Percentiles rank a stretch among this genome's conserved stretches.
These are phyloP conservation scores for Phytophthora cactorum DNA, from an alignment of 352 stramenopile genomes.

Conservation along the genomic window DNA sequence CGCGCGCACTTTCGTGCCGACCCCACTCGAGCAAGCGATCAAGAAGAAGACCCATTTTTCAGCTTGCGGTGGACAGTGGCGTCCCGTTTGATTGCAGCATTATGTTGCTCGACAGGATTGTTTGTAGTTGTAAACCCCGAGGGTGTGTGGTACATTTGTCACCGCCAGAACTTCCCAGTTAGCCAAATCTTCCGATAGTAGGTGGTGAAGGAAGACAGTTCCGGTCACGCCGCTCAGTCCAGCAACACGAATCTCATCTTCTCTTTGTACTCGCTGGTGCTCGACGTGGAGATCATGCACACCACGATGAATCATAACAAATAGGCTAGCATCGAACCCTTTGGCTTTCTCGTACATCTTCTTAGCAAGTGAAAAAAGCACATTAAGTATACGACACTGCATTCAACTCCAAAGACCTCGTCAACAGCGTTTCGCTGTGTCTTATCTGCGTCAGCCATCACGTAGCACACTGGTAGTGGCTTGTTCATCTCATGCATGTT, in stretches of 20 bases:
- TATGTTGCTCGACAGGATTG: slow-evolving; percentile 8
- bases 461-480: slow-evolving; percentile 4
- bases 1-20: background rate
- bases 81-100: slow-evolving; percentile 8
- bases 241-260: background rate
- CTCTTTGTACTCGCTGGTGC: background rate
- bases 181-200: background rate
- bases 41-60: slow-evolving; percentile 6
- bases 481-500: slow-evolving; percentile 2
- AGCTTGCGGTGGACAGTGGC: slow-evolving; percentile 9
- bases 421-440: slow-evolving; percentile 22
- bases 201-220: background rate
- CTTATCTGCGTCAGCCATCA: slow-evolving; percentile 25
- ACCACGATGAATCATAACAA: background rate
- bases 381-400: slow-evolving; percentile 2
- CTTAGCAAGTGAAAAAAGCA: slow-evolving; percentile 22
- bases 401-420: slow-evolving; percentile 9
- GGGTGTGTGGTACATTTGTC: slow-evolving; percentile 20
- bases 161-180: background rate
- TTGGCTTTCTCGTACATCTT: slow-evolving; percentile 11
- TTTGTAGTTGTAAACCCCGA: slow-evolving; percentile 6
- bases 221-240: background rate
- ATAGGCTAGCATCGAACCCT: background rate
- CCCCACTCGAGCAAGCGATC: slow-evolving; percentile 4
- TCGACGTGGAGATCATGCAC: background rate